Evolutionary conservation across 805 yeast species (phyloP).

Genomic region (Suhomyces faveliae): DNA sequence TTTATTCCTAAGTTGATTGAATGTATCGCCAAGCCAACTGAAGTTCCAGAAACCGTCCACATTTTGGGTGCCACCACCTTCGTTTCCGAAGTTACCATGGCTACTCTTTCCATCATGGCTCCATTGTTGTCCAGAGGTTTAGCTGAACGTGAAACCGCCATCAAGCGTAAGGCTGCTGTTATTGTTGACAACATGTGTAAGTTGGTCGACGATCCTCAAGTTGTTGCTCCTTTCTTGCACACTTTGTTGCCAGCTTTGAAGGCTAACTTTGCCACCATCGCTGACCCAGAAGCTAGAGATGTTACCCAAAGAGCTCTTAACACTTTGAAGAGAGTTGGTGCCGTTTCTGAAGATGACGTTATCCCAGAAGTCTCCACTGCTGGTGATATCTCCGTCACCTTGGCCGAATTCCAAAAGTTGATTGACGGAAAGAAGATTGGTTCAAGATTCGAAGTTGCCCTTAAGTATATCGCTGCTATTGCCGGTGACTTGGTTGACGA

Average conservation of each 20-base stretch:
- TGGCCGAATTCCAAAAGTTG: conserved; percentile 74
- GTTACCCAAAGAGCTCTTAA: conserved; percentile 95
- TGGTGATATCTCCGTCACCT: conserved; percentile 91
- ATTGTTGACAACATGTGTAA: conserved; percentile 99
- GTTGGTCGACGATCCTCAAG: conserved; percentile 99
- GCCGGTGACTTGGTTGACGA: conserved; percentile 99
- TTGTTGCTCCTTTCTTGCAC: conserved; percentile 98
- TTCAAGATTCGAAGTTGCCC: conserved; percentile 74
- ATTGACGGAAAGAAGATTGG: conserved; percentile 65
- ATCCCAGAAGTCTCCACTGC: conserved; percentile 98
- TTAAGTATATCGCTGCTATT: conserved; percentile 86
- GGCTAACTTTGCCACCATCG: conserved; percentile 91
- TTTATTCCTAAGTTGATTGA: conserved; percentile 96
- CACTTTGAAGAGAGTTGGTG: conserved; percentile 99
- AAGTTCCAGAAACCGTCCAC: conserved; percentile 99
- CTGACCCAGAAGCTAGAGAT: conserved; percentile 99
- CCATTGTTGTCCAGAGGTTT: conserved; percentile 99
- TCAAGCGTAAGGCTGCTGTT: conserved; percentile 99
- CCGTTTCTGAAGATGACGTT: conserved; percentile 81
- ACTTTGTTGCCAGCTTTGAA: conserved; percentile 94
- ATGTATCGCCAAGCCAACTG: conserved; percentile 95
- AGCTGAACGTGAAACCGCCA: conserved; percentile 98
- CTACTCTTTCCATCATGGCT: conserved; percentile 98
- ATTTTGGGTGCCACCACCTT: conserved; percentile 99
- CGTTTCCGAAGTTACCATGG: conserved; percentile 99